These are phyloP conservation scores for Claviceps monticola DNA, from an alignment of 2,329 filamentous ascomycete species.

Conservation along the genomic window DNA sequence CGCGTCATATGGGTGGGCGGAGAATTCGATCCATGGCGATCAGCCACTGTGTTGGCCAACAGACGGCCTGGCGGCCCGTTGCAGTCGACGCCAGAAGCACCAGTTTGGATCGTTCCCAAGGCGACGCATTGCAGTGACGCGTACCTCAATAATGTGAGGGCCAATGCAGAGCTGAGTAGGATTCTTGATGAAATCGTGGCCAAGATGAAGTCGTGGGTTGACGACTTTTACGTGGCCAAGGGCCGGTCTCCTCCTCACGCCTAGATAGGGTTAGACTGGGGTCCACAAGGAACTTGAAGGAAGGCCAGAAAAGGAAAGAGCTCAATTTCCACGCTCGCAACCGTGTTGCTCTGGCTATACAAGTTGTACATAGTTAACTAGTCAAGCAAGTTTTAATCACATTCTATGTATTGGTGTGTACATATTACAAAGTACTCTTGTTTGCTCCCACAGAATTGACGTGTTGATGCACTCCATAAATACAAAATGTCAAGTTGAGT, in stretches of 20 bases:
- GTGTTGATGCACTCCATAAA: no score
- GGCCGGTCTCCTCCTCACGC: neutral
- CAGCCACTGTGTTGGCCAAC: slow-evolving; percentile 36
- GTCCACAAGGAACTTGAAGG: no score
- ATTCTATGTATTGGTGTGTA: no score
- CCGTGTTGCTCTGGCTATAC: no score
- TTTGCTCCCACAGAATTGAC: no score
- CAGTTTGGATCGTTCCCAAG: slow-evolving; percentile 38
- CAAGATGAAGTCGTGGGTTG: slow-evolving; percentile 38
- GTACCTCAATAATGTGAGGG: slow-evolving; percentile 27
- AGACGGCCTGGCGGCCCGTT: slow-evolving; percentile 42
- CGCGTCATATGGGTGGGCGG: slow-evolving; percentile 45
- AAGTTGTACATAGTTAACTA: no score
- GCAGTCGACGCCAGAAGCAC: slow-evolving; percentile 27
- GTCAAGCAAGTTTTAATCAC: no score
- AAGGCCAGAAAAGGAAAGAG: no score
- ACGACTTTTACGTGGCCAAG: slow-evolving; percentile 26
- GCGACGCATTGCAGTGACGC: slow-evolving; percentile 44
- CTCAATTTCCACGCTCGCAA: no score
- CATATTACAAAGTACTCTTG: no score
- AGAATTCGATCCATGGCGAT: slow-evolving; percentile 46
- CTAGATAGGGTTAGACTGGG: no score
- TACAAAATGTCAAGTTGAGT: no score
- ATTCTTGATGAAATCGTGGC: neutral
- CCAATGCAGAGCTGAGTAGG: slow-evolving; percentile 30